A percentile compares a stretch with the other conserved stretches of the same genome.
Conservation (phyloP, 331 rosid species). For the Quercus phellos region DNA sequence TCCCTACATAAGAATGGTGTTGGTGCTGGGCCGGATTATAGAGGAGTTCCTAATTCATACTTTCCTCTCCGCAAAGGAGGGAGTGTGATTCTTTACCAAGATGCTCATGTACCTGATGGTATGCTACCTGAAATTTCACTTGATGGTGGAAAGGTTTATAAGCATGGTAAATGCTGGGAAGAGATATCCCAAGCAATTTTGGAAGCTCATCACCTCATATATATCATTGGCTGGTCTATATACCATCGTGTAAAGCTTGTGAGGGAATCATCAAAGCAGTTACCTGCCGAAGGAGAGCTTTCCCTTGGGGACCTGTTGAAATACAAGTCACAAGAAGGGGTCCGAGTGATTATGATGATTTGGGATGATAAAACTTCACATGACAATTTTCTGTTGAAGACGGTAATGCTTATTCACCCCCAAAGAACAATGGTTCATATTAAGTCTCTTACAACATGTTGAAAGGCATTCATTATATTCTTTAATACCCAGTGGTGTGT, state of each 20-base stretch:
- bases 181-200: constrained; percentile 70
- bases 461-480: no score
- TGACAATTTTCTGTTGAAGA: constrained; percentile 58
- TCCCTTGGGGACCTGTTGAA: constrained; percentile 64
- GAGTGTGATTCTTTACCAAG: constrained; percentile 63
- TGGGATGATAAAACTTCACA: constrained; percentile 87
- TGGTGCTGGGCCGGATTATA: constrained; percentile 13
- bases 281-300: constrained; percentile 71
- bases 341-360: constrained; percentile 47
- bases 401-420: constrained; percentile 36
- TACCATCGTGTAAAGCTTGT: constrained; percentile 54
- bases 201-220: constrained; percentile 68
- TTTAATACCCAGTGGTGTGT: no score
- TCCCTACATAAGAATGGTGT: constrained; percentile 17
- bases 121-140: constrained; percentile 55
- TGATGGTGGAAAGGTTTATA: constrained; percentile 45
- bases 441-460: no score
- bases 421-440: no score
- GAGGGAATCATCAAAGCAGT: constrained; percentile 57
- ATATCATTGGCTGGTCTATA: constrained; percentile 65
- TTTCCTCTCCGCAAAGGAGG: constrained; percentile 74
- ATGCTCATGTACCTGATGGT: constrained; percentile 55
- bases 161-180: constrained; percentile 60
- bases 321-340: constrained; percentile 74
- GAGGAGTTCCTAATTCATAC: constrained; percentile 52